Conservation (phyloP, 1,284 basidiomycete species). For the Cystobasidiaceae sp. region DNA sequence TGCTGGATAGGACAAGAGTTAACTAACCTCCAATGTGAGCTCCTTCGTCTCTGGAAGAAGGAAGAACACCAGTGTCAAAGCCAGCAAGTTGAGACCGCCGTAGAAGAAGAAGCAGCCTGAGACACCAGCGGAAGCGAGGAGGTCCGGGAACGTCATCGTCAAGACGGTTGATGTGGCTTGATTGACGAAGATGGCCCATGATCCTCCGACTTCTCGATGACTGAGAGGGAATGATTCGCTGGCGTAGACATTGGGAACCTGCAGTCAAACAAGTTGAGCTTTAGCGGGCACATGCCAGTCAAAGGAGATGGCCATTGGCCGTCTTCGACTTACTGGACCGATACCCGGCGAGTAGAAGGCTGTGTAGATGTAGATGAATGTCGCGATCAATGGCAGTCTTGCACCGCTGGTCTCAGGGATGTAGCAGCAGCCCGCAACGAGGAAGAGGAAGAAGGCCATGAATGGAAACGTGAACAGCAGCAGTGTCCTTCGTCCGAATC, state of each 20-base stretch:
- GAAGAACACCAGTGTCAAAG: slow-evolving; percentile 45
- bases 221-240: slow-evolving; percentile 49
- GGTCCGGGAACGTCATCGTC: slow-evolving; percentile 51
- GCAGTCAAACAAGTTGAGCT: neutral
- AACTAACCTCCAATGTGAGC: neutral
- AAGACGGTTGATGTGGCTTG: neutral
- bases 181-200: slow-evolving; percentile 48
- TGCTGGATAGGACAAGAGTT: neutral
- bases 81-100: slow-evolving; percentile 52
- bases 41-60: slow-evolving; percentile 62
- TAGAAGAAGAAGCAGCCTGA: slow-evolving; percentile 44
- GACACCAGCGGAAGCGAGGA: slow-evolving; percentile 29
- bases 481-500: slow-evolving; percentile 45
- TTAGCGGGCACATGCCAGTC: too few relatives aligned
- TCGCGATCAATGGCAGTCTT: slow-evolving; percentile 39
- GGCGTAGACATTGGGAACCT: slow-evolving; percentile 44
- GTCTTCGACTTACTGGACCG: slow-evolving; percentile 55
- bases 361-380: slow-evolving; percentile 42
- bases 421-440: slow-evolving; percentile 48
- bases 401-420: slow-evolving; percentile 45
- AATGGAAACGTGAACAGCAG: slow-evolving; percentile 48
- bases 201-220: slow-evolving; percentile 53
- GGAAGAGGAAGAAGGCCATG: slow-evolving; percentile 47
- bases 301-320: too few relatives aligned
- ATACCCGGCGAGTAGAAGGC: slow-evolving; percentile 45